phyloP scores from a whole-genome alignment of 805 yeast species.

The Teunomyces aglyptinius region DNA sequence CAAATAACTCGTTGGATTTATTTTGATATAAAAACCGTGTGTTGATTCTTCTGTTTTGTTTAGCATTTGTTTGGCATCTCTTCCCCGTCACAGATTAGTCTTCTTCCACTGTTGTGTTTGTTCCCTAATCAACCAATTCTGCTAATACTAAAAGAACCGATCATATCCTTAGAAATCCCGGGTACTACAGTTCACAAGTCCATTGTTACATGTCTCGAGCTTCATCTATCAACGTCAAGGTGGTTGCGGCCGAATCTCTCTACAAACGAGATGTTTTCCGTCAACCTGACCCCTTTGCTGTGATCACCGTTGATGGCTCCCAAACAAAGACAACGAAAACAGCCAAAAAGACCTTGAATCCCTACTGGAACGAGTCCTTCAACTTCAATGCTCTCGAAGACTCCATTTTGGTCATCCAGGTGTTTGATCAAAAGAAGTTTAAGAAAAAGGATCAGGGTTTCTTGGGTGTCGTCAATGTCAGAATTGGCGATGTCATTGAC shows the following conservation, averaged over 20 bases:
- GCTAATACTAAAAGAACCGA: too few species aligned
- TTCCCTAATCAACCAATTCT: background rate
- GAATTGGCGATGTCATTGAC: slow-evolving; percentile 86
- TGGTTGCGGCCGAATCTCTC: slow-evolving; percentile 94
- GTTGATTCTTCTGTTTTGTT: background rate
- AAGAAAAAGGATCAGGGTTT: slow-evolving; percentile 98
- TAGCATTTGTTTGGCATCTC: background rate
- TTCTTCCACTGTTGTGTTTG: background rate
- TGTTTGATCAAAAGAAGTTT: slow-evolving; percentile 95
- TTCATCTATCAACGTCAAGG: slow-evolving; percentile 54
- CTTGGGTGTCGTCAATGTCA: slow-evolving; percentile 89
- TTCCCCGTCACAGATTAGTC: background rate
- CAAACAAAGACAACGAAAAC: slow-evolving; percentile 95
- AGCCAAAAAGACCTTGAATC: slow-evolving; percentile 89
- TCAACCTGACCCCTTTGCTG: slow-evolving; percentile 98
- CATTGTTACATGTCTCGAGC: background rate
- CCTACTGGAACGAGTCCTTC: slow-evolving; percentile 96
- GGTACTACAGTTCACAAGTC: background rate
- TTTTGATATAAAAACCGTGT: background rate
- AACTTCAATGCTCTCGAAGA: slow-evolving; percentile 74
- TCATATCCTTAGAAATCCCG: background rate
- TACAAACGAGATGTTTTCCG: slow-evolving; percentile 94
- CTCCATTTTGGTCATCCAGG: slow-evolving; percentile 86
- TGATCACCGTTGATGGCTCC: slow-evolving; percentile 93
- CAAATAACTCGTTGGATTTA: background rate